Conservation (phyloP, 805 yeast species). For the Zygosaccharomyces bisporus region DNA sequence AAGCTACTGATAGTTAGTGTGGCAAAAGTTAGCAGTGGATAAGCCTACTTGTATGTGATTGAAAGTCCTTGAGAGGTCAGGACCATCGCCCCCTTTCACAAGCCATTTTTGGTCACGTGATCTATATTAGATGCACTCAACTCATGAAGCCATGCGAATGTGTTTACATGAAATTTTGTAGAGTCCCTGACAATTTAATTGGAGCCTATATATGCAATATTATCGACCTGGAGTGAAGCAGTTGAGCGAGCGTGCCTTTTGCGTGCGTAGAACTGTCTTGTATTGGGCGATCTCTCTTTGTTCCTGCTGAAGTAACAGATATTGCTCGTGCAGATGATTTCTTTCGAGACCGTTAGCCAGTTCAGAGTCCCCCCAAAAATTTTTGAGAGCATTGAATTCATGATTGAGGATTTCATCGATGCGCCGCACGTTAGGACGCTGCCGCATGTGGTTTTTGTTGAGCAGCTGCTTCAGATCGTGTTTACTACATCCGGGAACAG, state of each 20-base stretch:
- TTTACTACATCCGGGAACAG: slow-evolving; percentile 18
- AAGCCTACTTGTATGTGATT: not conserved
- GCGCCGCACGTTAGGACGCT: slow-evolving; percentile 22
- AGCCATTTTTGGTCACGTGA: not conserved
- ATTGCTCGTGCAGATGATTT: slow-evolving; percentile 24
- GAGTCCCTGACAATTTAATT: not conserved
- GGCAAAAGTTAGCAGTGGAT: not conserved
- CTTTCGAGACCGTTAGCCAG: slow-evolving; percentile 20
- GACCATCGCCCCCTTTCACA: slow-evolving; percentile 1
- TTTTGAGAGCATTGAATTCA: slow-evolving; percentile 19
- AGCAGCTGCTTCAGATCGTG: slow-evolving; percentile 15
- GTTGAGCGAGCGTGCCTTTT: not conserved
- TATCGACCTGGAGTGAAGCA: not conserved
- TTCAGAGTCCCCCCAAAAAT: slow-evolving; percentile 23
- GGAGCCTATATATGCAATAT: not conserved
- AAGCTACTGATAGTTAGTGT: not conserved
- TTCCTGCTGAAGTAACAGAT: slow-evolving; percentile 20
- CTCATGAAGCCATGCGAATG: not conserved
- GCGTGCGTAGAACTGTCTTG: slow-evolving; percentile 3
- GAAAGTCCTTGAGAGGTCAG: not conserved
- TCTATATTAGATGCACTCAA: not conserved
- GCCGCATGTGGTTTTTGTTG: slow-evolving; percentile 15
- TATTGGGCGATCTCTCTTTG: slow-evolving; percentile 12
- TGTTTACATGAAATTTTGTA: not conserved
- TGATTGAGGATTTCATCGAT: slow-evolving; percentile 20